Evolutionary conservation across 2,329 filamentous ascomycete genomes (phyloP).

Genomic region (Aureobasidium sp.): DNA sequence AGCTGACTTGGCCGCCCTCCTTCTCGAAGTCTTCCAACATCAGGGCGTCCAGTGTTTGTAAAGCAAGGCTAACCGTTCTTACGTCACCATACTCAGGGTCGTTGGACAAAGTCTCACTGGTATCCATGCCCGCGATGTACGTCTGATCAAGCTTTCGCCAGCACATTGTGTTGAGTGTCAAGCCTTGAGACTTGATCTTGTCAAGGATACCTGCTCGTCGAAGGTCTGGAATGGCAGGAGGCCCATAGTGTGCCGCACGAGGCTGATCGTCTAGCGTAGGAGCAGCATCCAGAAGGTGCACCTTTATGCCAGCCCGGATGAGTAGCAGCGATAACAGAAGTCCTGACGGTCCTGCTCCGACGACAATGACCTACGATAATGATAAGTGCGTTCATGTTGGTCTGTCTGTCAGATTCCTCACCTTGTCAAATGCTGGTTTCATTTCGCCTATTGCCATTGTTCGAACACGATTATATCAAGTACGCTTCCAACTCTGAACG

Average conservation of each 20-base stretch:
- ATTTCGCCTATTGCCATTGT: not conserved
- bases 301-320: constrained; percentile 27
- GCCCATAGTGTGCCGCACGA: constrained; percentile 38
- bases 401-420: not conserved
- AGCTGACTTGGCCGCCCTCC: constrained; percentile 20
- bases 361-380: constrained; percentile 26
- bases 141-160: constrained; percentile 24
- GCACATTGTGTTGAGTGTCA: constrained; percentile 23
- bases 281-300: constrained; percentile 28
- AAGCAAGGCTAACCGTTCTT: constrained; percentile 21
- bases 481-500: not conserved
- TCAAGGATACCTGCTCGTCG: constrained; percentile 31
- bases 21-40: constrained; percentile 21
- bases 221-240: constrained; percentile 34
- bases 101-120: constrained; percentile 21
- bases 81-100: constrained; percentile 16
- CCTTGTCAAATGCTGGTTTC: constrained; percentile 11
- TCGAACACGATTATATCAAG: not conserved
- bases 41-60: constrained; percentile 23
- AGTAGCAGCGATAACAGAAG: constrained; percentile 36
- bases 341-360: constrained; percentile 36
- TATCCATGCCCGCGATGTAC: constrained; percentile 24
- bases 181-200: constrained; percentile 25
- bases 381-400: not conserved
- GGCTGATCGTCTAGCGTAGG: constrained; percentile 28